Conservation (phyloP, 192 early-diverging fungal genomes). For the Coemansia erecta region DNA sequence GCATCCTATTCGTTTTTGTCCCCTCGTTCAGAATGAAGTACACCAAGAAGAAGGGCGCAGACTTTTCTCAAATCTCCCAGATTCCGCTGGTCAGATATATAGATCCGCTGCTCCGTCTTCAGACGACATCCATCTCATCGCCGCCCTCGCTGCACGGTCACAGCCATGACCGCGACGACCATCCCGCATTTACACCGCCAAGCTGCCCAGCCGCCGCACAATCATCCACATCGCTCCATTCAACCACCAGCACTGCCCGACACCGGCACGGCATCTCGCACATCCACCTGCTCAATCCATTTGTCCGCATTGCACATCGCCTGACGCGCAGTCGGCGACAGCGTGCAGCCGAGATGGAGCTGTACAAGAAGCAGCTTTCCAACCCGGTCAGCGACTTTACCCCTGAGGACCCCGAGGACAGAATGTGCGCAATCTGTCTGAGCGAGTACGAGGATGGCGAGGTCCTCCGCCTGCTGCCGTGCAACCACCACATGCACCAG, state of each 20-base stretch:
- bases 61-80: slow-evolving; percentile 62
- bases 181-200: not conserved
- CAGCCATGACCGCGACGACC: not conserved
- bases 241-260: slow-evolving; percentile 3
- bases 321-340: slow-evolving; percentile 43
- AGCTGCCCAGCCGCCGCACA: slow-evolving; percentile 13
- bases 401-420: slow-evolving; percentile 60
- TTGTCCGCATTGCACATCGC: slow-evolving; percentile 44
- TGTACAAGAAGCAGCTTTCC: slow-evolving; percentile 45
- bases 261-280: slow-evolving; percentile 26
- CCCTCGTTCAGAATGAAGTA: slow-evolving; percentile 63
- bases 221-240: slow-evolving; percentile 39
- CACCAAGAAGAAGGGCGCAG: slow-evolving; percentile 63
- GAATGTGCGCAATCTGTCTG: slow-evolving; percentile 78
- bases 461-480: slow-evolving; percentile 68
- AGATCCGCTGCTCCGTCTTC: slow-evolving; percentile 10
- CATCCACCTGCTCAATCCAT: slow-evolving; percentile 38
- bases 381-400: slow-evolving; percentile 50
- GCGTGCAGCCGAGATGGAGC: slow-evolving; percentile 36
- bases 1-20: slow-evolving; percentile 34
- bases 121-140: slow-evolving; percentile 19
- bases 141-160: slow-evolving; percentile 36
- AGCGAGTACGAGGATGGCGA: slow-evolving; percentile 74
- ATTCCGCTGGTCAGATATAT: slow-evolving; percentile 68
- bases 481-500: slow-evolving; percentile 80